A percentile compares a stretch with the other conserved stretches of the same genome.
Conservation (phyloP, 768 basidiomycete species). For the Tubosaeta brunneosetosa region DNA sequence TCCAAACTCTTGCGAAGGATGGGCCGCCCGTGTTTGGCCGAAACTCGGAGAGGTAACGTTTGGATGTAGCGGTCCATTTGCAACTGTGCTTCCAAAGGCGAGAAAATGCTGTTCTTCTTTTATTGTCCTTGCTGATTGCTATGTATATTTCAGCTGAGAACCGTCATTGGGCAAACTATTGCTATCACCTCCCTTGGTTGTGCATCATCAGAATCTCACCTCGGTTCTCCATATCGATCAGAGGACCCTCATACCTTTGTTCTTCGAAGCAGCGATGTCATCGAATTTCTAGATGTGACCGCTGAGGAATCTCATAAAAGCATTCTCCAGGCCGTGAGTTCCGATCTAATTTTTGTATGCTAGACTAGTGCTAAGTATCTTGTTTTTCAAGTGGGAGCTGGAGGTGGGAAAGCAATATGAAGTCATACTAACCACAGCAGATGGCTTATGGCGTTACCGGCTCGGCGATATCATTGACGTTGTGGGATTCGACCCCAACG, state of each 20-base stretch:
- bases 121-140: background rate
- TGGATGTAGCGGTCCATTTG: slow-evolving; percentile 5
- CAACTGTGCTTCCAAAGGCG: background rate
- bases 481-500: background rate
- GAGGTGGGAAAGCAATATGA: background rate
- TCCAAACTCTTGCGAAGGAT: background rate
- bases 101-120: background rate
- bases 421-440: background rate
- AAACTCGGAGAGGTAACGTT: no score
- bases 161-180: slow-evolving; percentile 3
- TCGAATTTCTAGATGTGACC: background rate
- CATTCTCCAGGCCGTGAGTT: background rate
- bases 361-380: background rate
- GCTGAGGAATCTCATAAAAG: background rate
- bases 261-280: background rate
- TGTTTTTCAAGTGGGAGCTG: background rate
- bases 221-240: background rate
- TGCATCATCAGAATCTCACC: background rate
- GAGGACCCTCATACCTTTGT: slow-evolving; percentile 2
- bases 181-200: slow-evolving; percentile 1
- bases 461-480: background rate
- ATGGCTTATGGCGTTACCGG: background rate
- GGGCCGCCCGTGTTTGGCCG: no score
- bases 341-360: background rate
- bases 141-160: background rate